Evolutionary conservation across 2,329 filamentous ascomycete species (phyloP), one percentile per base, ranked within the genome.

Genomic region (Aureobasidium leucospermi): DNA sequence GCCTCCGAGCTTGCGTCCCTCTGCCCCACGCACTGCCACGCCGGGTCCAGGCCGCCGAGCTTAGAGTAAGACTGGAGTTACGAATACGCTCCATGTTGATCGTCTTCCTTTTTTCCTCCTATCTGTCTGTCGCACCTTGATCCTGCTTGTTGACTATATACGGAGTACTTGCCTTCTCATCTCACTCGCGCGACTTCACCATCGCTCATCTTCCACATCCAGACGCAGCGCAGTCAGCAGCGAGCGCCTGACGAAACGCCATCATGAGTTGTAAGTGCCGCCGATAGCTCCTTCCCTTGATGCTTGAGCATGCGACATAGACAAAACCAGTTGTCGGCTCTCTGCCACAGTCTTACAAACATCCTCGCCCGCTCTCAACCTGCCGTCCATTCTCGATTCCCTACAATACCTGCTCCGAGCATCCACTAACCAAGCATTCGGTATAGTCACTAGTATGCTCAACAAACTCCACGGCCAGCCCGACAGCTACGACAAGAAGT

Each of bases 401-500:
- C 51, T 55, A 52, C 13, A 41, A 51, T 5, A 39, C 48, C 39
- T 34, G 38, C 51, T 55, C 51, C 38, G 28, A 43, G n/a, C 36
- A 55, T 43, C 28, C 23, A 34, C 55, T 63, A 63, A 56, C 34
- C 42, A 29, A 38, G 32, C 9, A 29, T 60, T 32, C 49, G 55
- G 45, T 38, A 34, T 68, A 96, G 91, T 96, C 78, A 79, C 87
- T 67, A 88, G 83, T 71, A 96, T 96, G 90, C 82, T 96, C 69
- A 96, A 93, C 79, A 91, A 93, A 83, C 88, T 96, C 70, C 90
- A 95, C 70, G 91, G 92, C 75, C 93, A 97, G 79, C 93, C 93
- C 67, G 91, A 96, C 68, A 96, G 90, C 79, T 99, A 99, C 80
- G 94, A 97, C 74, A 96, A 96, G 78, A 99, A 99, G 90, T 95